Base-by-base conservation (phyloP, 192 early-diverging fungal genomes). In the Coemansia sp. region DNA sequence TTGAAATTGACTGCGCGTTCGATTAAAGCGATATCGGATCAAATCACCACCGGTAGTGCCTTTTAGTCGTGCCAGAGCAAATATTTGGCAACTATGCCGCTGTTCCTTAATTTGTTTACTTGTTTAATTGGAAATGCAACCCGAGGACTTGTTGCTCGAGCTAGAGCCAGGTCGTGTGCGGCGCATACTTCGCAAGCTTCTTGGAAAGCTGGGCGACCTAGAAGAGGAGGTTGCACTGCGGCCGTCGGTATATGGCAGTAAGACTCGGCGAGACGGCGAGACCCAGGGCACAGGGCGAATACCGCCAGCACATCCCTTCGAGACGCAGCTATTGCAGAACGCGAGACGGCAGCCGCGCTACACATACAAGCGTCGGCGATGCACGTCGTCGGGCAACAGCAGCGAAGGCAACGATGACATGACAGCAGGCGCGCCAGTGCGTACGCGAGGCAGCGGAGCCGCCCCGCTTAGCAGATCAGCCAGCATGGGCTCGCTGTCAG, bases 101-200 rank as follows among this genome's bases (percentile, higher is more conserved):
- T 31, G 27, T 54, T 27, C 14, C 41, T 27, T 54, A 8, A 19
- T 29, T 31, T 21, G 11, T 31, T 31, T 16, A 31, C 11, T 31
- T 11, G 4, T 6, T 50, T 50, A 21, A 6, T 46, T 19, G 19
- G 46, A 54, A 61, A 73, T 81, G 70, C 46, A 54, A 11, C 79
- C 79, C 14, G 79, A 83, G 31, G 41, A 69, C 31, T n/a, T 60
- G 37, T 4, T 44, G 13, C 31, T 75, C 3, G 80, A 67, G 14
- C 35, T 83, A 8, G 73, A 77, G 54, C 56, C 66, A 0, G 50
- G 27, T 6, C 75, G 69, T 19, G 69, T 68, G 11, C 72, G 67
- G 37, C 80, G 80, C 33, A 46, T 81, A 31, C 79, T 81, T 11
- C 63, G 68, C 10, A 76, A 81, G 73, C 66, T 83, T 39, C 69